Base-by-base conservation (phyloP, 768 basidiomycete genomes). In the Aureoboletus auriporus region DNA sequence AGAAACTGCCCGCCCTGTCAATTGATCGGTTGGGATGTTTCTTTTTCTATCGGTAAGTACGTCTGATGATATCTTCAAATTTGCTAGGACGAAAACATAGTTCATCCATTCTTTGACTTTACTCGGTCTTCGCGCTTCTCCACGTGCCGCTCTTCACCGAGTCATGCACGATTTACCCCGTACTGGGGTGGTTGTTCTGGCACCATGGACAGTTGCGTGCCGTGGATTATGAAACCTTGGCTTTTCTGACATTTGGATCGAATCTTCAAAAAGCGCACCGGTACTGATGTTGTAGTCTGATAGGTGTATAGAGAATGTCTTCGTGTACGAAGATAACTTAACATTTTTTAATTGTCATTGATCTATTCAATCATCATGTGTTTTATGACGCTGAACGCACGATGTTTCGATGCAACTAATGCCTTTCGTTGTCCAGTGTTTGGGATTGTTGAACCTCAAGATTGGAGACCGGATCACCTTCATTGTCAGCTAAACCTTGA, bases 31-130 rank as follows among this genome's bases (percentile, higher is more conserved):
- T 27, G 40, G 16, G 52, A 59, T 42, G 42, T 11, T 8, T 3
- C 30, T 10, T 2, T 34, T 44, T 17, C n/a, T 13, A 33, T 8
- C 43, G 51, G 46, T 41, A 42, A 28, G 43, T 10, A 35, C 26
- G 38, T 17, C 13, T n/a, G 6, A 7, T 14, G 26, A 13, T 13
- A 26, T 10, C 5, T 39, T 30, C 3, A 0, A n/a, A 30, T 20
- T 47, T 14, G 27, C 43, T 47, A 70, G 66, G 83, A 85, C 72
- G 83, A 86, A 83, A 86, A 44, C 69, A 67, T 78, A 86, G 84
- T 85, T 86, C 77, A 86, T 86, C 84, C 84, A 86, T 86, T 86
- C 84, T 75, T 86, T 84, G 84, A 86, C 71, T 67, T 66, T 69
- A 52, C 71, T 68, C 63, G 64, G 54, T 62, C 53, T 53, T 61